Conservation (phyloP, 768 basidiomycete genomes). For the Strobilomyces echinocephalus region DNA sequence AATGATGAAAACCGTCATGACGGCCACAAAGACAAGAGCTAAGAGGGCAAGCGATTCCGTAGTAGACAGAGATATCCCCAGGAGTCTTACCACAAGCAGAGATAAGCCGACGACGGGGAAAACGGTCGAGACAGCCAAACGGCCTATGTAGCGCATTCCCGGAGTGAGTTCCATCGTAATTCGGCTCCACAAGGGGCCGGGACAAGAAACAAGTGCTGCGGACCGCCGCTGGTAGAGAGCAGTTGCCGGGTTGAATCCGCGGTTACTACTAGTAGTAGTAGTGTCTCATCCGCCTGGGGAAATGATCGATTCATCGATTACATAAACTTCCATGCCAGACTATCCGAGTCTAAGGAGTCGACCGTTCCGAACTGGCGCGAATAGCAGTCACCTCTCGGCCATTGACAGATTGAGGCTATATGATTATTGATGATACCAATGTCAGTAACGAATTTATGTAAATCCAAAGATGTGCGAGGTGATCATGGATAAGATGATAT, state of each 20-base stretch:
- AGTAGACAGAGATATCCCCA: conserved; percentile 13
- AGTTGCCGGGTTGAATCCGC: too few species aligned
- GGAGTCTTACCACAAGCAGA: conserved; percentile 10
- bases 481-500: not conserved
- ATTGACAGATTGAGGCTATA: too few species aligned
- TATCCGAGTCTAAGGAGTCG: too few species aligned
- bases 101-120: conserved; percentile 12
- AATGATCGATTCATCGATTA: too few species aligned
- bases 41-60: conserved; percentile 6
- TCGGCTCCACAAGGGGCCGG: not conserved
- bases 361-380: too few species aligned
- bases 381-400: too few species aligned
- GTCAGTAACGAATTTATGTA: too few species aligned
- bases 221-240: too few species aligned
- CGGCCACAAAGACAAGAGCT: not conserved
- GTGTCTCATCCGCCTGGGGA: too few species aligned
- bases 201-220: not conserved
- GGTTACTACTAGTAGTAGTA: too few species aligned
- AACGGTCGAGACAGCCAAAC: conserved; percentile 8
- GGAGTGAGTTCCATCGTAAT: conserved; percentile 18
- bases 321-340: too few species aligned
- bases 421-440: too few species aligned
- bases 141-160: conserved; percentile 21
- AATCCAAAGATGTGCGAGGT: not conserved
- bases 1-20: not conserved